These are phyloP conservation scores for Astrocystis sublimbata DNA, from an alignment of 495 filamentous ascomycete genomes.

Conservation along the genomic window DNA sequence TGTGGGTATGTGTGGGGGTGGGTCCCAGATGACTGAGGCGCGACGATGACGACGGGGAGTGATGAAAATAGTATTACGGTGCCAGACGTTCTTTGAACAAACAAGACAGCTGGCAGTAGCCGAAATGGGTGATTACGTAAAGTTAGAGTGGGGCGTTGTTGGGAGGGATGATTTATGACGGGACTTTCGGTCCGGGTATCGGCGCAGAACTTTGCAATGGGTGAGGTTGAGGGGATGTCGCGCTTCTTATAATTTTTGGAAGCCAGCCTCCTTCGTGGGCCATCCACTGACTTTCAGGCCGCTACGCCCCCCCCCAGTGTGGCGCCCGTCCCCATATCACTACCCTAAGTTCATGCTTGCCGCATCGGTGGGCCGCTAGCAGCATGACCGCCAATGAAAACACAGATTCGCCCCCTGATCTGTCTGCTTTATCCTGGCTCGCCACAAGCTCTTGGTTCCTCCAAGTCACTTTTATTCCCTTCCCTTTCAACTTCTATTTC, in stretches of 20 bases:
- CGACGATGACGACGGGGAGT: constrained; percentile 16
- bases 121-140: constrained; percentile 34
- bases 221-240: constrained; percentile 45
- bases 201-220: constrained; percentile 46
- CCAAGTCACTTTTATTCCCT: constrained; percentile 34
- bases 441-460: constrained; percentile 28
- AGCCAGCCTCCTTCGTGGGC: constrained; percentile 29
- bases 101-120: constrained; percentile 23
- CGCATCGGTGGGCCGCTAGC: constrained; percentile 45
- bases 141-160: constrained; percentile 35
- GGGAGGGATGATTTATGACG: constrained; percentile 39
- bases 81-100: constrained; percentile 28
- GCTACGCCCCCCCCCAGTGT: constrained; percentile 35
- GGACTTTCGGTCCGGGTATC: constrained; percentile 52
- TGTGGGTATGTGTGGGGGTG: constrained; percentile 10
- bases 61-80: constrained; percentile 21
- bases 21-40: constrained; percentile 12
- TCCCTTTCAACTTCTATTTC: constrained; percentile 19
- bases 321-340: constrained; percentile 32
- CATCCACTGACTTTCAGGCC: constrained; percentile 31
- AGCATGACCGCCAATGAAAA: constrained; percentile 47
- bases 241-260: constrained; percentile 52
- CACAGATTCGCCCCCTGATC: constrained; percentile 32
- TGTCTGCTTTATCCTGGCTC: constrained; percentile 34
- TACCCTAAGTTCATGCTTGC: constrained; percentile 25